Conservation (phyloP, 768 basidiomycete genomes). For the Psilocybe tampanensis region DNA sequence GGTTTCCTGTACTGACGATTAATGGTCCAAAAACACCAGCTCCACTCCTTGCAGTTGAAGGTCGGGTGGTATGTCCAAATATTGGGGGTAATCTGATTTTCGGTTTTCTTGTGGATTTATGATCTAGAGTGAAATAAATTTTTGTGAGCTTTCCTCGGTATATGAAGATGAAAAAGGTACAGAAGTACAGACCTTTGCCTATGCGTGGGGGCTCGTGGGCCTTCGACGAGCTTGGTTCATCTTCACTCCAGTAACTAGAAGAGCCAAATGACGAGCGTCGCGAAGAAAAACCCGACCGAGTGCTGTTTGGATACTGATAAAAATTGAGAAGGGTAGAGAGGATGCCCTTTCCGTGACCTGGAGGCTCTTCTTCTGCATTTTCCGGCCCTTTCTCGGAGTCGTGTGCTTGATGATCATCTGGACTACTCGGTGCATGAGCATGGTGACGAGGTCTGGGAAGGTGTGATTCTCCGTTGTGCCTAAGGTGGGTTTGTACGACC, state of each 20-base stretch:
- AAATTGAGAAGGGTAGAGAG: constrained; percentile 67
- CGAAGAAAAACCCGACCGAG: constrained; percentile 9
- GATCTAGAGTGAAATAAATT: constrained; percentile 5
- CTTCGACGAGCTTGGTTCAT: not conserved
- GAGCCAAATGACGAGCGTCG: constrained; percentile 5
- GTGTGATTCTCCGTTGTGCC: not conserved
- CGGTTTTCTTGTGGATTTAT: not conserved
- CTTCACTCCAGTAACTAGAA: not conserved
- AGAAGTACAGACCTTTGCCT: not conserved
- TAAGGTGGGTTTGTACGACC: constrained; percentile 25
- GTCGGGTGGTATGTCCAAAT: constrained; percentile 27
- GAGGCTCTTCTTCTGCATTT: constrained; percentile 8
- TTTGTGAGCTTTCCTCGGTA: not conserved
- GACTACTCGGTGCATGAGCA: not conserved
- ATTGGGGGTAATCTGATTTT: constrained; percentile 8
- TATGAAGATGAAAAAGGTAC: not conserved
- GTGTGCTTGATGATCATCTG: not conserved
- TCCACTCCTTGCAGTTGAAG: constrained; percentile 46
- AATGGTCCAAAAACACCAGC: constrained; percentile 73
- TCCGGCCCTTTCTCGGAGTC: constrained; percentile 24
- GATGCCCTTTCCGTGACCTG: constrained; percentile 49
- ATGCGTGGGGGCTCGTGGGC: not conserved
- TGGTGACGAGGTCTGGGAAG: not conserved
- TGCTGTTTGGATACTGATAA: constrained; percentile 34
- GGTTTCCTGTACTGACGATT: constrained; percentile 67